These are phyloP conservation scores for Dothidotthia symphoricarpi DNA, from an alignment of 2,329 filamentous ascomycete species.

Conservation along the genomic window DNA sequence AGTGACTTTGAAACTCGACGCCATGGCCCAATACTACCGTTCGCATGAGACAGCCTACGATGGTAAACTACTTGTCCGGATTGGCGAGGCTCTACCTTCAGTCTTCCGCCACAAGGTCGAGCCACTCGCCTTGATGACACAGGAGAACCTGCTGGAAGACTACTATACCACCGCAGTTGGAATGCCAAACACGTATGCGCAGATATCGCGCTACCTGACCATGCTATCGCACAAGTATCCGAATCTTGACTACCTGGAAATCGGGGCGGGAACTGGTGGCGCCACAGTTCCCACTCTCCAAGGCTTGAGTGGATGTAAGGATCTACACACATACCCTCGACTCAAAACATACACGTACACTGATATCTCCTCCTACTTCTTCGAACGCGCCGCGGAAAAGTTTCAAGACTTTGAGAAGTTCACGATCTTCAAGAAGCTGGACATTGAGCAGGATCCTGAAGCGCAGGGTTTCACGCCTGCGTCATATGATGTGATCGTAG, in stretches of 20 bases:
- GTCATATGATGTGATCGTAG: constrained; percentile 29
- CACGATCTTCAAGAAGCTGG: constrained; percentile 19
- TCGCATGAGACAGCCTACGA: constrained; percentile 11
- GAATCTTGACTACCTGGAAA: constrained; percentile 14
- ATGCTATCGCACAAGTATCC: constrained; percentile 17
- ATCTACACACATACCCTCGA: no score
- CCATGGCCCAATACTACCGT: constrained; percentile 9
- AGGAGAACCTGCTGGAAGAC: constrained; percentile 14
- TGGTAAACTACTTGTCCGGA: constrained; percentile 12
- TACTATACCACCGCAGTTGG: constrained; percentile 15
- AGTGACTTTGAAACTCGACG: constrained; percentile 4
- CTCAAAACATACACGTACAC: constrained; percentile 10
- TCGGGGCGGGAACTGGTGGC: constrained; percentile 19
- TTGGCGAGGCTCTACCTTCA: constrained; percentile 11
- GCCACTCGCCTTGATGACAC: constrained; percentile 14
- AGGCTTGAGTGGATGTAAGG: no score
- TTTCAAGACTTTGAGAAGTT: constrained; percentile 3
- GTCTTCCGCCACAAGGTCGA: constrained; percentile 14
- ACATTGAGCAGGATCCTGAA: constrained; percentile 22
- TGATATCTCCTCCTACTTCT: constrained; percentile 18
- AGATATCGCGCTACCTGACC: constrained; percentile 10
- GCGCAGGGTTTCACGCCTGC: constrained; percentile 19
- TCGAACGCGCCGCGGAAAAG: constrained; percentile 12
- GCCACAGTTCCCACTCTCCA: constrained; percentile 3
- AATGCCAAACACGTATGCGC: constrained; percentile 17